Evolutionary conservation across 768 basidiomycete genomes (phyloP).

Genomic region (Suillus bovinus): DNA sequence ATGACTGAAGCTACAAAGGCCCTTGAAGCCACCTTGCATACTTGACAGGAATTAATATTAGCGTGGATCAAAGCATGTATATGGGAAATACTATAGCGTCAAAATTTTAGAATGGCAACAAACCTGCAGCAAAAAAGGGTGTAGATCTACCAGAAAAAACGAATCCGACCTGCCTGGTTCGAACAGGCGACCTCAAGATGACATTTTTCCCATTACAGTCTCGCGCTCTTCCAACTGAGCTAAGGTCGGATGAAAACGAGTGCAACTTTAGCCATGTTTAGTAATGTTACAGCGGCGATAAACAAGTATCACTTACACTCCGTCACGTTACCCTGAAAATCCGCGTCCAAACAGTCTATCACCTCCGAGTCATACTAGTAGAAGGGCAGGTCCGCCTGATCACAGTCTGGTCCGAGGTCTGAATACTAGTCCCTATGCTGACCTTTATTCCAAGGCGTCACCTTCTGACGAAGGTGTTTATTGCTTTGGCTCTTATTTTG

Average conservation of each 20-base stretch:
- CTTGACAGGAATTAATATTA: background rate
- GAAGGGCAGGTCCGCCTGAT: too few relatives aligned
- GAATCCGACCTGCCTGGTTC: conserved; percentile 58
- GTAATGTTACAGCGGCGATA: background rate
- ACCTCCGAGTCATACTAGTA: too few relatives aligned
- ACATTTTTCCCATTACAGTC: conserved; percentile 42
- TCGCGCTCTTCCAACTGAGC: conserved; percentile 55
- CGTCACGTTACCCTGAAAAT: too few relatives aligned
- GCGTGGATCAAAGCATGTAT: background rate
- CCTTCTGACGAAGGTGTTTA: conserved; percentile 22
- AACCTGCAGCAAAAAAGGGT: background rate
- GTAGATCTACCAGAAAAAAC: conserved; percentile 10
- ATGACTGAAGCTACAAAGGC: background rate
- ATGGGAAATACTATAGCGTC: background rate
- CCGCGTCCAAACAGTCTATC: too few relatives aligned
- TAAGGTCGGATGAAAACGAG: conserved; percentile 36
- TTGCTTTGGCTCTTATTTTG: conserved; percentile 22
- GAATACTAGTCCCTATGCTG: conserved; percentile 18
- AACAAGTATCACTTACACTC: too few relatives aligned
- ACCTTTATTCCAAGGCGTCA: conserved; percentile 32
- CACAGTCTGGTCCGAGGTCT: background rate
- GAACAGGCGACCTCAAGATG: conserved; percentile 63
- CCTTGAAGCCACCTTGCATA: too few relatives aligned
- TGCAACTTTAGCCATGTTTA: background rate
- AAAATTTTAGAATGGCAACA: background rate